These are phyloP conservation scores for Scedosporium apiospermum DNA, from an alignment of 2,329 filamentous ascomycete species.

Conservation along the genomic window DNA sequence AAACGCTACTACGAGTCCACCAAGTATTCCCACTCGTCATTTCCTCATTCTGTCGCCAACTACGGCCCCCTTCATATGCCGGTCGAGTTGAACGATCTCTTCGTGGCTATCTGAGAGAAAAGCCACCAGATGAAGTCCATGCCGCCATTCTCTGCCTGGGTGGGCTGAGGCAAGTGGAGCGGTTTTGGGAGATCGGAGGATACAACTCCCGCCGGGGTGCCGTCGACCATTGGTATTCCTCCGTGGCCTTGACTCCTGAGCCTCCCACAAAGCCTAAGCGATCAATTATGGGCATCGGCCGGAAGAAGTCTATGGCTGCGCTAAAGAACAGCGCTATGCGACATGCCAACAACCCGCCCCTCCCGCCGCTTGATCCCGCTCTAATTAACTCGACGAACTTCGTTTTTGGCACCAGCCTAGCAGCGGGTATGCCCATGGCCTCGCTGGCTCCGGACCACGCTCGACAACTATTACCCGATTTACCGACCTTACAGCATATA, in stretches of 20 bases:
- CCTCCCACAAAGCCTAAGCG: slow-evolving; percentile 38
- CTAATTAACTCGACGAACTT: slow-evolving; percentile 2
- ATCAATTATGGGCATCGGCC: slow-evolving; percentile 41
- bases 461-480: slow-evolving; percentile 40
- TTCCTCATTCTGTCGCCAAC: slow-evolving; percentile 52
- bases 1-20: slow-evolving; percentile 52
- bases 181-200: slow-evolving; percentile 57
- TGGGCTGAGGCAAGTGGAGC: slow-evolving; percentile 52
- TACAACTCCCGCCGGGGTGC: slow-evolving; percentile 50
- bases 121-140: slow-evolving; percentile 53
- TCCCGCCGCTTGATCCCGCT: slow-evolving; percentile 9
- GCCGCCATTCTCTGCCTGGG: slow-evolving; percentile 51
- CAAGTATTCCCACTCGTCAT: slow-evolving; percentile 56
- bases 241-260: slow-evolving; percentile 20
- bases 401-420: slow-evolving; percentile 49
- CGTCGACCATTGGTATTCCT: slow-evolving; percentile 50
- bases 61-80: slow-evolving; percentile 55
- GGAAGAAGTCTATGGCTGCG: slow-evolving; percentile 43
- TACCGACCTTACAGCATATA: slow-evolving; percentile 49
- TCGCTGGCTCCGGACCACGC: slow-evolving; percentile 41
- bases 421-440: slow-evolving; percentile 54
- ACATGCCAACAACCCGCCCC: slow-evolving; percentile 17
- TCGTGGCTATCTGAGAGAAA: slow-evolving; percentile 54
- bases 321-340: background rate
- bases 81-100: slow-evolving; percentile 53